Evolutionary conservation across 2,329 filamentous ascomycete species (phyloP).

Genomic region (Sporothrix pallida): DNA sequence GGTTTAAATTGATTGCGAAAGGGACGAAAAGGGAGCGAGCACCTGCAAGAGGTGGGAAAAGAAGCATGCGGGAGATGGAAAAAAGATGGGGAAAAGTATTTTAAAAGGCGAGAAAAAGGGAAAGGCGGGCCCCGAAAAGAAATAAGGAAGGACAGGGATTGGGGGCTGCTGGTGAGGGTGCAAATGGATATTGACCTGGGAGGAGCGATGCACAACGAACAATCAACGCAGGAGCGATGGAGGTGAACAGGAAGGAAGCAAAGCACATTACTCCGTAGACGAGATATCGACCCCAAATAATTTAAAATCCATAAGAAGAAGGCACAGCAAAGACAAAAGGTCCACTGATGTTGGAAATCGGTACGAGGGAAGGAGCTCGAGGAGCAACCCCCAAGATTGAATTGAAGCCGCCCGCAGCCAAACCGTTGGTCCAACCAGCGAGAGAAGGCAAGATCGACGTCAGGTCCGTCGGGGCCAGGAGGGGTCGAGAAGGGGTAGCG

Average conservation of each 20-base stretch:
- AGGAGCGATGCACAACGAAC: slow-evolving; percentile 7
- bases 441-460: slow-evolving; percentile 27
- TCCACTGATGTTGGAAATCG: background rate
- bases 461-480: slow-evolving; percentile 24
- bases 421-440: background rate
- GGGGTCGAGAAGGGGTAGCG: slow-evolving; percentile 16
- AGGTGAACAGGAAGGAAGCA: background rate
- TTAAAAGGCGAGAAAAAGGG: slow-evolving; percentile 12
- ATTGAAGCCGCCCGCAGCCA: background rate
- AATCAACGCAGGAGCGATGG: background rate
- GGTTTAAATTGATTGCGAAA: slow-evolving; percentile 25
- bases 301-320: background rate
- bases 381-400: background rate
- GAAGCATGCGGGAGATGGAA: slow-evolving; percentile 19
- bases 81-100: slow-evolving; percentile 25
- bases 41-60: slow-evolving; percentile 20
- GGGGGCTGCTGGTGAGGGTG: background rate
- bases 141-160: slow-evolving; percentile 14
- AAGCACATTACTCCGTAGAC: background rate
- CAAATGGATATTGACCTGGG: background rate
- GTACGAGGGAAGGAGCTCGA: slow-evolving; percentile 9
- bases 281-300: background rate
- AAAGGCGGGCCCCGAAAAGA: slow-evolving; percentile 23
- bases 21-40: slow-evolving; percentile 17
- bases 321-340: background rate